Conservation (phyloP, 1,284 basidiomycete species). For the Fereydounia khargensis region DNA sequence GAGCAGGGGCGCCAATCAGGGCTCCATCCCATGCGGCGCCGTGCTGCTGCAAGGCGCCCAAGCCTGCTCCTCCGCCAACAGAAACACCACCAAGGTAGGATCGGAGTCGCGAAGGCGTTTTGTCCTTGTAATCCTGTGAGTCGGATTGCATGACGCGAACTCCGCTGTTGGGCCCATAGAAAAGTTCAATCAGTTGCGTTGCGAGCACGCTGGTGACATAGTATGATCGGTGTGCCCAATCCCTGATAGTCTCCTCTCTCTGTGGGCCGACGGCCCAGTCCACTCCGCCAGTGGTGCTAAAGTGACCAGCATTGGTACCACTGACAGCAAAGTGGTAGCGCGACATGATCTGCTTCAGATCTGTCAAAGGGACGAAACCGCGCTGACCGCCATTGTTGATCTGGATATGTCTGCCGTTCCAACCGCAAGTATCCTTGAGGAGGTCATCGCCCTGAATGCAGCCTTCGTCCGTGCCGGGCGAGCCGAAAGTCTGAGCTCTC, state of each 20-base stretch:
- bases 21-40: not conserved
- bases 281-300: constrained; percentile 5
- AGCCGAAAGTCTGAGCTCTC: not conserved
- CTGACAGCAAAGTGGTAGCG: constrained; percentile 25
- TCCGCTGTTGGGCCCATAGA: not conserved
- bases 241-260: not conserved
- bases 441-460: not conserved
- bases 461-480: not conserved
- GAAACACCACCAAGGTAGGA: not conserved
- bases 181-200: not conserved
- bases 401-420: constrained; percentile 26
- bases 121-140: too few species aligned
- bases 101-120: too few species aligned
- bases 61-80: not conserved
- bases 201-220: not conserved
- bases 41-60: not conserved
- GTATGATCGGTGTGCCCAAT: not conserved
- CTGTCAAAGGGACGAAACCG: constrained; percentile 20
- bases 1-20: not conserved
- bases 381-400: constrained; percentile 24
- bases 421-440: constrained; percentile 1
- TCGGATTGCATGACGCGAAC: too few species aligned
- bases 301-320: constrained; percentile 33
- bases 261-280: constrained; percentile 4
- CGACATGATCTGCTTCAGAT: constrained; percentile 35